Percentiles rank a stretch among this genome's conserved stretches.
Evolutionary conservation across 371 early-diverging fungal species (phyloP).

Genomic region (Mucor irregularis): DNA sequence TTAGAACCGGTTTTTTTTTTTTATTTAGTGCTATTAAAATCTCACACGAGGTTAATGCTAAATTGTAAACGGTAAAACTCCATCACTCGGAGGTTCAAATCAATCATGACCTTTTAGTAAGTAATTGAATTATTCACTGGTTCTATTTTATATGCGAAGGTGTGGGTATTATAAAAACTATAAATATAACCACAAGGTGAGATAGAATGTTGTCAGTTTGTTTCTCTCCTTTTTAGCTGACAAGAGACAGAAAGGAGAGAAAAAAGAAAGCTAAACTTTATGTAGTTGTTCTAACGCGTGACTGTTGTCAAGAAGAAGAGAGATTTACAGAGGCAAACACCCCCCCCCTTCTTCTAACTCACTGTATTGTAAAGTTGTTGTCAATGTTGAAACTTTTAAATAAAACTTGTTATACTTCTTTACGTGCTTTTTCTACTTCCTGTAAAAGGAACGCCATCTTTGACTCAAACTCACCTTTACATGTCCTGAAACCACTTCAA

Average conservation of each 20-base stretch:
- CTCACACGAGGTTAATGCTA: constrained; percentile 12
- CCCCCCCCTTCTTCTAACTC: background rate
- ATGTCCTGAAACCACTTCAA: constrained; percentile 19
- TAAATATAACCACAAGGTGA: too few relatives aligned
- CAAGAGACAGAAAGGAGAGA: too few relatives aligned
- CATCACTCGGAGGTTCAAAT: background rate
- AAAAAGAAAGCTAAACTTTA: too few relatives aligned
- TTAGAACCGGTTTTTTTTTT: too few relatives aligned
- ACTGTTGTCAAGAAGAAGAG: constrained; percentile 1
- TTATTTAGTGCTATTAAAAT: too few relatives aligned
- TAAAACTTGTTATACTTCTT: constrained; percentile 8
- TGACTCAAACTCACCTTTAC: background rate
- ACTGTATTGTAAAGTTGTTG: too few relatives aligned
- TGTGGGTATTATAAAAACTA: too few relatives aligned
- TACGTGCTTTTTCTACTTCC: constrained; percentile 10
- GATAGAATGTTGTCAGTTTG: too few relatives aligned
- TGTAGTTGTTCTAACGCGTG: too few relatives aligned
- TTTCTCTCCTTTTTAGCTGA: too few relatives aligned
- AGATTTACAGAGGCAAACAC: background rate
- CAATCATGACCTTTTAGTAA: too few relatives aligned
- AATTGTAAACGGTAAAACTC: background rate
- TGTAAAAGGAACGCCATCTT: background rate
- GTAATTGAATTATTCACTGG: background rate
- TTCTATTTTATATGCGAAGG: background rate
- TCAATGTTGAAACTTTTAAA: constrained; percentile 2